Evolutionary conservation across 2,329 filamentous ascomycete genomes (phyloP), one percentile per base, ranked within the genome.

Genomic region (Monosporascus sp.): DNA sequence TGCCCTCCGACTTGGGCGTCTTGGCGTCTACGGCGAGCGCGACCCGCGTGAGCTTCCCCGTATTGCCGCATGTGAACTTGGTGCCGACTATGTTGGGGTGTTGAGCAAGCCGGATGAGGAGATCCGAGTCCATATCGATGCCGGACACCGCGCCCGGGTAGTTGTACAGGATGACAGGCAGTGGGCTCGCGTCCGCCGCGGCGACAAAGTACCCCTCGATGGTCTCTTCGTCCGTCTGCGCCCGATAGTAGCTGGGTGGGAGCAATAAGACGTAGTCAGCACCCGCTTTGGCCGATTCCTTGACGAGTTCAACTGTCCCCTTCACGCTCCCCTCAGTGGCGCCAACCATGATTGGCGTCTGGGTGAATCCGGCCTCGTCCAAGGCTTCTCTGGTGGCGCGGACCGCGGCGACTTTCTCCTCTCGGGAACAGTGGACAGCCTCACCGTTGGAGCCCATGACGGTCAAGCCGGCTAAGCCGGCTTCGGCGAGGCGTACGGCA

Each of bases 381-480:
- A 96, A 81, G 19, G 91, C 90, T 67, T 91, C 86, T 52, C 91
- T 85, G 8, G 90, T 93, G 51, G 90, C 88, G 65, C 78, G 78
- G 19, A 88, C 93, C 59, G 94, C 86, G 34, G 83, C 81, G 48
- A 83, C 71, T 70, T 91, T 91, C 73, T 96, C 91, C 57, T 86
- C 82, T 45, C 84, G 82, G 51, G 87, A 89, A 64, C 92, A 86
- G 76, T 96, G 90, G 52, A 91, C 87, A 24, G 91, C 90, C 76
- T 96, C 91, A 56, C 91, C 91, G 72, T 95, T 96, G 61, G 90
- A 95, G 57, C 91, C 91, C 87, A 94, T 91, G 61, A 87, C 87
- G 44, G 94, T 88, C 26, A 96, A 80, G 37, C 91, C 91, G 48
- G 86, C 88, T 11, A 96, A 83, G 8, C 91, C 91, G 54, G 84